A percentile compares a stretch with the other conserved stretches of the same genome.
phyloP scores from a whole-genome alignment of 2,329 filamentous ascomycete genomes.

The Coleophoma cylindrospora region DNA sequence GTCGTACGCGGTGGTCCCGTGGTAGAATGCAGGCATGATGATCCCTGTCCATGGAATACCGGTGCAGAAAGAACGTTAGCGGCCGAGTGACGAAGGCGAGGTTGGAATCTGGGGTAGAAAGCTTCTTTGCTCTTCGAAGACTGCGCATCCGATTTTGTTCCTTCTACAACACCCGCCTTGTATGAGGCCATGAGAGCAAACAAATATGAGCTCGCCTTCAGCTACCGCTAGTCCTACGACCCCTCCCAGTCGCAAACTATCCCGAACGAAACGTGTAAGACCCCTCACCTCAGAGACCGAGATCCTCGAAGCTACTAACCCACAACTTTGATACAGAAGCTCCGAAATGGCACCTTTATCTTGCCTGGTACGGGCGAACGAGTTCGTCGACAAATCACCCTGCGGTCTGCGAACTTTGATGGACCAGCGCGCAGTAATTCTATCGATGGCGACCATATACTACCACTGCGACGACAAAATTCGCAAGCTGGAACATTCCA shows the following conservation, averaged over 20 bases:
- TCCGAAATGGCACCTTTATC: constrained; percentile 83
- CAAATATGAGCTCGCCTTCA: constrained; percentile 25
- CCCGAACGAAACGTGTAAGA: constrained; percentile 21
- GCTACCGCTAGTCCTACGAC: constrained; percentile 18
- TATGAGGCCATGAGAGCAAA: constrained; percentile 9
- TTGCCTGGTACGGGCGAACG: constrained; percentile 83
- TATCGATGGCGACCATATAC: constrained; percentile 5
- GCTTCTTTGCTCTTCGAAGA: too few species aligned
- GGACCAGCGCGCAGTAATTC: constrained; percentile 6
- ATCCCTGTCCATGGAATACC: too few species aligned
- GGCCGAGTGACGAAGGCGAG: background rate
- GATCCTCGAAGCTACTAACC: background rate
- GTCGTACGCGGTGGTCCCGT: too few species aligned
- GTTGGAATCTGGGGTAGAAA: constrained; percentile 1
- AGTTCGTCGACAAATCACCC: constrained; percentile 71
- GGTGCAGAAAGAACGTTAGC: too few species aligned
- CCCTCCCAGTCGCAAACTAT: constrained; percentile 14
- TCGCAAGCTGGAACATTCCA: constrained; percentile 25
- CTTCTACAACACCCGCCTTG: background rate
- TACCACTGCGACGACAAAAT: constrained; percentile 11
- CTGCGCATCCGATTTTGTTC: background rate
- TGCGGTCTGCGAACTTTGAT: constrained; percentile 49
- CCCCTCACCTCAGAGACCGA: background rate
- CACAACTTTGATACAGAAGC: constrained; percentile 45
- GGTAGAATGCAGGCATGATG: too few species aligned